A percentile compares a stretch with the other conserved stretches of the same genome.
Conservation (phyloP, 305 asterid genomes). For the Nicotiana rustica region DNA sequence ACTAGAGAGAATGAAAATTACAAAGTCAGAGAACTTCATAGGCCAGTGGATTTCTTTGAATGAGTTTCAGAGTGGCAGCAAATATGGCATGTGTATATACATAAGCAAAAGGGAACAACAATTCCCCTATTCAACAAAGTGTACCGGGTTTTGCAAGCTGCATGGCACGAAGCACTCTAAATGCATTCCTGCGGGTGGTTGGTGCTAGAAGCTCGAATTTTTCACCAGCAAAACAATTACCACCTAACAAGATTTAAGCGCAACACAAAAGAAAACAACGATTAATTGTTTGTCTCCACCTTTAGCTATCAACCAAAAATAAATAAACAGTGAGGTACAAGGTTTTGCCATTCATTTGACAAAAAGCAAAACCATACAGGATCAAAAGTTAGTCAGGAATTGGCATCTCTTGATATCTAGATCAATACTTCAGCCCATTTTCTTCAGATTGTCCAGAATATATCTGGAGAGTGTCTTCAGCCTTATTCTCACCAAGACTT, state of each 20-base stretch:
- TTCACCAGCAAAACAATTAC: conserved; percentile 48
- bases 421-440: conserved; percentile 22
- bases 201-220: conserved; percentile 92
- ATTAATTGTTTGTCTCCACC: conserved; percentile 8
- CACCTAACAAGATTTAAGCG: conserved; percentile 55
- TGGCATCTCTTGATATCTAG: conserved; percentile 18
- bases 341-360: conserved; percentile 17
- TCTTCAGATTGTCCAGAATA: conserved; percentile 4
- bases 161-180: conserved; percentile 98
- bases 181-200: conserved; percentile 85
- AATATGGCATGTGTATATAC: conserved; percentile 15
- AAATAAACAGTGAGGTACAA: neutral
- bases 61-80: neutral
- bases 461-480: neutral
- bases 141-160: conserved; percentile 98
- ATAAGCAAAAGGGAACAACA: neutral
- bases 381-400: conserved; percentile 5
- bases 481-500: neutral
- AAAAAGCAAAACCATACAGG: conserved; percentile 6
- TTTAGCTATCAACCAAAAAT: neutral
- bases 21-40: conserved; percentile 45
- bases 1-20: conserved; percentile 56
- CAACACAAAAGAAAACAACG: conserved; percentile 37
- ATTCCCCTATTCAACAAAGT: conserved; percentile 24
- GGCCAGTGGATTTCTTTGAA: neutral